Evolutionary conservation across 2,329 filamentous ascomycete species (phyloP), one percentile per base, ranked within the genome.

Genomic region (Dryadomyces sulphureus): DNA sequence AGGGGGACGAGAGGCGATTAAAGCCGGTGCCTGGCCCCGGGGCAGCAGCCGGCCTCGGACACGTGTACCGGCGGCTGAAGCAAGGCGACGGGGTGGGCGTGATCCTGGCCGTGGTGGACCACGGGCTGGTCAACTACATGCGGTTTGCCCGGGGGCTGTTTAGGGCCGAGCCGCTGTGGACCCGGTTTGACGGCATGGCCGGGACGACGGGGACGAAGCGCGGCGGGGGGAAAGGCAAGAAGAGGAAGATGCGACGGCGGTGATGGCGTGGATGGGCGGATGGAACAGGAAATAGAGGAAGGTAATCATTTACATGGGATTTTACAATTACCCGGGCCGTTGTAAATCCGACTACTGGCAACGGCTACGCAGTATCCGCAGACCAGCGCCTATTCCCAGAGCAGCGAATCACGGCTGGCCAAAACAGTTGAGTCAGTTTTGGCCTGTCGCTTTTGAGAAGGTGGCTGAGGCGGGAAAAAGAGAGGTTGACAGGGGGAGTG

Each of bases 71-170:
- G 56, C 78, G 84, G 49, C 65, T 96, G 52, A 90, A 88, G 62
- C 79, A 94, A 56, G 92, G 88, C 2, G 79, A 82, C 60, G 75
- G 86, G 4, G 17, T 4, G 52, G 92, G 86, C 61, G 84, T 92
- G 27, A 69, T 95, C 30, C 60, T 98, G 21, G 92, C 89, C 0
- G 75, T 96, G 2, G 88, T 95, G 30, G 92, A 96, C 59, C 76
- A 87, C 51, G 92, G 92, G 0, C 72, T 96, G 20, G 82, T 89
- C 40, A 96, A 90, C 60, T 96, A 90, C 59, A 69, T 95, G 56
- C 70, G 84, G 21, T 72, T 95, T 48, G 78, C 75, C 1, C 88
- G 96, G 65, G 79, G 79, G 11, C 81, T 80, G 1, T 95, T 95
- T 62, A 81, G 72, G 0, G 73, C 77, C 51, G 87, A 94, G 61